phyloP scores from a whole-genome alignment of 805 yeast genomes.

The Saturnispora halmiae region DNA sequence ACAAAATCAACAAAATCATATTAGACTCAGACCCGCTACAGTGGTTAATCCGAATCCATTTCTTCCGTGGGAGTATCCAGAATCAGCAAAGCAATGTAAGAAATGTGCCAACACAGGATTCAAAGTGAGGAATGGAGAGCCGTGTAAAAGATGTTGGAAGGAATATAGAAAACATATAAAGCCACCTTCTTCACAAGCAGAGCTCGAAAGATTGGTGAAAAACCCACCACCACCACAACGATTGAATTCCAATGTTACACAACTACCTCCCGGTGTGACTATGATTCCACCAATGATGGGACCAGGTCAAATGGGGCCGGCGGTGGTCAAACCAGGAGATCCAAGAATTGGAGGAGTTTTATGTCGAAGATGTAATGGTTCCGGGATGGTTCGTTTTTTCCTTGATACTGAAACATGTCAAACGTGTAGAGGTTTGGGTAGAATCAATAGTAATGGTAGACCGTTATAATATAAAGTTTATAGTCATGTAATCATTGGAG shows the following conservation, averaged over 20 bases:
- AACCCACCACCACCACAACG: constrained; percentile 15
- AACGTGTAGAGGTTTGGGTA: constrained; percentile 59
- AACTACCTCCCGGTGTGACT: constrained; percentile 21
- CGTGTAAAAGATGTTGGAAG: constrained; percentile 67
- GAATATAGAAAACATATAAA: constrained; percentile 31
- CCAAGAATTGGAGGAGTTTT: constrained; percentile 64
- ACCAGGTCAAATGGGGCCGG: constrained; percentile 20
- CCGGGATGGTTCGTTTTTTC: constrained; percentile 46
- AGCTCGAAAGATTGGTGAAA: constrained; percentile 12
- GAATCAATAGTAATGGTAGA: constrained; percentile 29
- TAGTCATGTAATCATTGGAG: too few relatives aligned
- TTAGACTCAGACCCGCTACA: constrained; percentile 11
- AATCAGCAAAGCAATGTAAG: constrained; percentile 42
- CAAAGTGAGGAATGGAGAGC: constrained; percentile 46
- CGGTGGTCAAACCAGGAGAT: constrained; percentile 64
- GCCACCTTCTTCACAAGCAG: constrained; percentile 17
- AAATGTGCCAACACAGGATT: constrained; percentile 72
- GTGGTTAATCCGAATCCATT: constrained; percentile 30
- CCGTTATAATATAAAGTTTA: constrained; percentile 9
- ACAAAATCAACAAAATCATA: neutral
- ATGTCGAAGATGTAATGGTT: constrained; percentile 67
- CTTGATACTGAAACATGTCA: constrained; percentile 56
- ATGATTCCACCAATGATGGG: constrained; percentile 10
- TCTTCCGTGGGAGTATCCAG: constrained; percentile 62
- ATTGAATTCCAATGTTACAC: constrained; percentile 21